These are phyloP conservation scores for Phytophthora idaei DNA, from an alignment of 352 stramenopile genomes.

Conservation along the genomic window DNA sequence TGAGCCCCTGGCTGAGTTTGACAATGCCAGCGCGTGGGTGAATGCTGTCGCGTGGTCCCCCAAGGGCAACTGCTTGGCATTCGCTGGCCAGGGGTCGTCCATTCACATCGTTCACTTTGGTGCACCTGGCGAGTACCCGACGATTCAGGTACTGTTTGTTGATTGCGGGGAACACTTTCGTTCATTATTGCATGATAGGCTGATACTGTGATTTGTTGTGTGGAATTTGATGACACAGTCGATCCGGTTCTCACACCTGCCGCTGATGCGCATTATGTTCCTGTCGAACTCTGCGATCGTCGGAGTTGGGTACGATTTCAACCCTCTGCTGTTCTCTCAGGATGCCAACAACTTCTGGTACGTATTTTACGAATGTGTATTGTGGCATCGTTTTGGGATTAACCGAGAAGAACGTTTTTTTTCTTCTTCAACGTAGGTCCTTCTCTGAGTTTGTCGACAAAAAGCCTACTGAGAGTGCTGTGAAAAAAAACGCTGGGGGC, in stretches of 20 bases:
- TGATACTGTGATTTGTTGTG: background rate
- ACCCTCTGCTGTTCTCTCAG: constrained; percentile 89
- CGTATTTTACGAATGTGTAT: constrained; percentile 9
- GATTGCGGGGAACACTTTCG: background rate
- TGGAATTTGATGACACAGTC: constrained; percentile 49
- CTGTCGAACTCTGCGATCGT: constrained; percentile 89
- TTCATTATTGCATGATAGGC: background rate
- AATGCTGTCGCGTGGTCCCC: constrained; percentile 93
- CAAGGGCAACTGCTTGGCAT: constrained; percentile 86
- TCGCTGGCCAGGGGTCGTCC: constrained; percentile 91
- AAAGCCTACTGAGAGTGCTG: constrained; percentile 60
- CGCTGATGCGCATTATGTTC: constrained; percentile 88
- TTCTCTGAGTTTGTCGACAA: constrained; percentile 82
- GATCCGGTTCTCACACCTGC: constrained; percentile 87
- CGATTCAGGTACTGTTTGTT: constrained; percentile 57
- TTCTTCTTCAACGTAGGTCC: constrained; percentile 41
- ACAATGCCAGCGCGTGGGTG: constrained; percentile 92
- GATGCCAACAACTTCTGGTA: constrained; percentile 82
- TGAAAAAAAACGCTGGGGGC: constrained; percentile 62
- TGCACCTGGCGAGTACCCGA: constrained; percentile 66
- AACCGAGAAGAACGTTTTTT: background rate
- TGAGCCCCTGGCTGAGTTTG: constrained; percentile 83
- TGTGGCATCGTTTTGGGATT: constrained; percentile 2
- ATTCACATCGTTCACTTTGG: constrained; percentile 92
- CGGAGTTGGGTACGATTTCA: constrained; percentile 92